phyloP scores from a whole-genome alignment of 305 asterid species.

The Fraxinus sp. region DNA sequence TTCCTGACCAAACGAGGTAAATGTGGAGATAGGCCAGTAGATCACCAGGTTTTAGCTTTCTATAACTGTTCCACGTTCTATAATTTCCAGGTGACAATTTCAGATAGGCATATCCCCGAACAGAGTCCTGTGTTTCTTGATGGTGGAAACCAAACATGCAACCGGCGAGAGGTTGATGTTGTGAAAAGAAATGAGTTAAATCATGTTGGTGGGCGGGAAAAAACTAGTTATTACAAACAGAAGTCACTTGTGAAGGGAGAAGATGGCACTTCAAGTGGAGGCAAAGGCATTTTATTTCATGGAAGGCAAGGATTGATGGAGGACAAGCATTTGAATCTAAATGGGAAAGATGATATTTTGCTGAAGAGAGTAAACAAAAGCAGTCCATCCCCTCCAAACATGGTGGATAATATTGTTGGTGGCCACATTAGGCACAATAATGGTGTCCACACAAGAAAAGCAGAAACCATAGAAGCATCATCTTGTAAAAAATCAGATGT shows the following conservation, averaged over 20 bases:
- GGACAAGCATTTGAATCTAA: constrained; percentile 30
- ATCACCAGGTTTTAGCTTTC: neutral
- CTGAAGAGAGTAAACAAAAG: constrained; percentile 40
- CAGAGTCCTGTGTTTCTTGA: constrained; percentile 34
- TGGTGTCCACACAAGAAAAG: constrained; percentile 27
- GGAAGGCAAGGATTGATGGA: constrained; percentile 37
- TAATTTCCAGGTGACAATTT: neutral
- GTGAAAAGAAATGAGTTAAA: constrained; percentile 41
- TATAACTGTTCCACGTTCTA: neutral
- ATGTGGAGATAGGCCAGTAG: neutral
- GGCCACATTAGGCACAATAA: constrained; percentile 32
- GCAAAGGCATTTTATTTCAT: constrained; percentile 22
- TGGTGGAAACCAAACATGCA: constrained; percentile 33
- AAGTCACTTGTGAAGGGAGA: constrained; percentile 34
- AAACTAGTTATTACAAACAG: constrained; percentile 29
- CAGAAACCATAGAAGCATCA: constrained; percentile 35
- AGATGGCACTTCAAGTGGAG: constrained; percentile 40
- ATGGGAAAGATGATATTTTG: constrained; percentile 35
- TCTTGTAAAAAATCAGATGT: constrained; percentile 34
- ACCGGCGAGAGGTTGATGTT: constrained; percentile 36
- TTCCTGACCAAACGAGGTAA: neutral
- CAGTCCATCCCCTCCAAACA: constrained; percentile 40
- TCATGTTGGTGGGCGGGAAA: constrained; percentile 39
- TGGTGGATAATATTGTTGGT: constrained; percentile 29
- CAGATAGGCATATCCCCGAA: constrained; percentile 25